A percentile compares a stretch with the other conserved stretches of the same genome.
phyloP scores from a whole-genome alignment of 2,329 filamentous ascomycete species.

The Aureobasidium sp. region DNA sequence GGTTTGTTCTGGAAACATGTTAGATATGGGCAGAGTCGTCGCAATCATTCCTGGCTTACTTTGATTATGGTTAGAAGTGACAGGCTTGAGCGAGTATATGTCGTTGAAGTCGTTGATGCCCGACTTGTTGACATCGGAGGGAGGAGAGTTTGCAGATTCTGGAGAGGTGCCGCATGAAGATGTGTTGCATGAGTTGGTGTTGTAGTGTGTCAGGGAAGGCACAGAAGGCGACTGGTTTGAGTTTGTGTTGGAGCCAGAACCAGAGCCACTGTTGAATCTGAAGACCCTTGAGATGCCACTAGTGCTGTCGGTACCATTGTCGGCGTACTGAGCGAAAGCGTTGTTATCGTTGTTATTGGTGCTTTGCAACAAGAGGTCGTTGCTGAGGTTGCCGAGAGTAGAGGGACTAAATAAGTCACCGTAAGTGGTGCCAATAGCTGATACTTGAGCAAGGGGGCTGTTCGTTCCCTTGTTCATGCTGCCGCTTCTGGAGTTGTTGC shows the following conservation, averaged over 20 bases:
- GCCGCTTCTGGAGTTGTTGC: conserved; percentile 8
- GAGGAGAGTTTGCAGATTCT: conserved; percentile 65
- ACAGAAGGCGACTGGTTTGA: conserved; percentile 46
- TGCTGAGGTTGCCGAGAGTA: conserved; percentile 37
- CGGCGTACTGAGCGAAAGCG: conserved; percentile 21
- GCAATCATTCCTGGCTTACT: background rate
- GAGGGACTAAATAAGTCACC: conserved; percentile 56
- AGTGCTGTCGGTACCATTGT: conserved; percentile 37
- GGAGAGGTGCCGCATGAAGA: conserved; percentile 64
- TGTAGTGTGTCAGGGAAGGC: conserved; percentile 46
- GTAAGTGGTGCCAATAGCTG: conserved; percentile 33
- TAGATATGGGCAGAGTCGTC: background rate
- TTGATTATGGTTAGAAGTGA: conserved; percentile 11
- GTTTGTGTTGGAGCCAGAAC: conserved; percentile 35
- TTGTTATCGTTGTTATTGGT: conserved; percentile 11
- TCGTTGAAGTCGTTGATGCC: conserved; percentile 18
- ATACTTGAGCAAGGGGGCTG: conserved; percentile 29
- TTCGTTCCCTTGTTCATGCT: conserved; percentile 18
- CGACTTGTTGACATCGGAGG: conserved; percentile 41
- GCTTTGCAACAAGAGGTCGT: conserved; percentile 18
- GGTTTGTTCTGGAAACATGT: background rate
- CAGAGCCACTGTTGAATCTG: conserved; percentile 44
- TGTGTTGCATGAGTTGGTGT: conserved; percentile 55
- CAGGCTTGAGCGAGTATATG: conserved; percentile 11
- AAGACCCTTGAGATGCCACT: conserved; percentile 41